Conservation (phyloP, 1,139 yeast genomes). For the Scheffersomyces insectosa region DNA sequence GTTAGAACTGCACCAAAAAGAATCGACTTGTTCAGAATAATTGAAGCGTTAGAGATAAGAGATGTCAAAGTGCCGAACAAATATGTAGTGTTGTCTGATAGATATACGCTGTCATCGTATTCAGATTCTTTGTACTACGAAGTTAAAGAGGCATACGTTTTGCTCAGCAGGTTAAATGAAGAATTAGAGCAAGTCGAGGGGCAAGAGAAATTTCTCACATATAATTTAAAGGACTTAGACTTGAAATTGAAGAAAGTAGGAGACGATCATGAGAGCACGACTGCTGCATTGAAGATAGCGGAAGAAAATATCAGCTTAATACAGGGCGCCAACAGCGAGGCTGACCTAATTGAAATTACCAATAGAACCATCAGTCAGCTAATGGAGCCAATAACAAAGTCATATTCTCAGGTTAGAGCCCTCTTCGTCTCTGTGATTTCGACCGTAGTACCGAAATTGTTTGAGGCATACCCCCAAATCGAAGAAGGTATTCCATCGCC, state of each 20-base stretch:
- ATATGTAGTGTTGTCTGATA: constrained; percentile 27
- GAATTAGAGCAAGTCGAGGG: constrained; percentile 17
- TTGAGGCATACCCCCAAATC: constrained; percentile 8
- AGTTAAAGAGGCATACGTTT: constrained; percentile 11
- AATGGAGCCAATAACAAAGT: background rate
- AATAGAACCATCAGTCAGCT: background rate
- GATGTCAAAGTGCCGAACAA: constrained; percentile 29
- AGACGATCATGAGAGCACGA: constrained; percentile 4
- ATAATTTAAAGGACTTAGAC: constrained; percentile 15
- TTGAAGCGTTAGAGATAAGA: constrained; percentile 27
- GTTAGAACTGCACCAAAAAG: constrained; percentile 8
- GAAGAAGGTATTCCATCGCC: constrained; percentile 5
- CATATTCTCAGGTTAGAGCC: constrained; percentile 4
- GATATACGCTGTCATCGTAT: background rate
- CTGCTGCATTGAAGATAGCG: constrained; percentile 2
- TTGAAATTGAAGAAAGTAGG: constrained; percentile 1
- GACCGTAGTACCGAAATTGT: constrained; percentile 7
- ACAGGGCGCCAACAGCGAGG: background rate
- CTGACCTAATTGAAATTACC: background rate
- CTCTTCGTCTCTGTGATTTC: constrained; percentile 10
- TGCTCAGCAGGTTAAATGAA: constrained; percentile 15
- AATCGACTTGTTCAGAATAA: constrained; percentile 22
- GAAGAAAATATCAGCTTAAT: background rate
- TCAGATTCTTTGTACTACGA: constrained; percentile 3
- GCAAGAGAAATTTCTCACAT: constrained; percentile 20